Evolutionary conservation across 176 grass and related monocot species (phyloP).

Genomic region (Oryza coarctata): DNA sequence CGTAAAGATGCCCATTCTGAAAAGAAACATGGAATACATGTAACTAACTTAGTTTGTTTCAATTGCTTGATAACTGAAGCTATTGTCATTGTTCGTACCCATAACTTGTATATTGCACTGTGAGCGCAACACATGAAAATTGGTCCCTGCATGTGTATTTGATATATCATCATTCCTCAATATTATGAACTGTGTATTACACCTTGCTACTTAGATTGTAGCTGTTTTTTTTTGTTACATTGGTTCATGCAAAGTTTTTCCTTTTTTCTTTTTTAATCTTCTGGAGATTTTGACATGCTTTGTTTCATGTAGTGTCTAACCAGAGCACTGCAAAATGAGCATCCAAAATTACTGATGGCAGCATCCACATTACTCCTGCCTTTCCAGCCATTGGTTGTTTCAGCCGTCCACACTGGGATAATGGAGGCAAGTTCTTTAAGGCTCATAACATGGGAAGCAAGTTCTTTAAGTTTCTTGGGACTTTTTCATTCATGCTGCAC

Average conservation of each 20-base stretch:
- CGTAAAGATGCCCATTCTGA: conserved; percentile 17
- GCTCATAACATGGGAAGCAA: background rate
- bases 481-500: background rate
- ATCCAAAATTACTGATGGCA: conserved; percentile 88
- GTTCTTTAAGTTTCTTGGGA: background rate
- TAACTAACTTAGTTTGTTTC: background rate
- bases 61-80: background rate
- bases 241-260: background rate
- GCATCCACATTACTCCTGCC: conserved; percentile 85
- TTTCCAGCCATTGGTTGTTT: conserved; percentile 94
- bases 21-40: background rate
- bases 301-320: conserved; percentile 68
- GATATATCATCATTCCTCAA: background rate
- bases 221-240: conserved; percentile 1
- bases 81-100: background rate
- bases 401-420: conserved; percentile 85
- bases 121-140: background rate
- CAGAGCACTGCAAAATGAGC: conserved; percentile 73
- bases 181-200: background rate
- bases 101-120: background rate
- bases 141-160: background rate
- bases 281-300: conserved; percentile 7
- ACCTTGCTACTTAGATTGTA: background rate
- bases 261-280: background rate
- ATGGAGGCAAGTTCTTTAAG: conserved; percentile 77